Percentiles rank a stretch among this genome's conserved stretches.
Evolutionary conservation across 495 filamentous ascomycete genomes (phyloP).

Genomic region (Penicillium subrubescens): DNA sequence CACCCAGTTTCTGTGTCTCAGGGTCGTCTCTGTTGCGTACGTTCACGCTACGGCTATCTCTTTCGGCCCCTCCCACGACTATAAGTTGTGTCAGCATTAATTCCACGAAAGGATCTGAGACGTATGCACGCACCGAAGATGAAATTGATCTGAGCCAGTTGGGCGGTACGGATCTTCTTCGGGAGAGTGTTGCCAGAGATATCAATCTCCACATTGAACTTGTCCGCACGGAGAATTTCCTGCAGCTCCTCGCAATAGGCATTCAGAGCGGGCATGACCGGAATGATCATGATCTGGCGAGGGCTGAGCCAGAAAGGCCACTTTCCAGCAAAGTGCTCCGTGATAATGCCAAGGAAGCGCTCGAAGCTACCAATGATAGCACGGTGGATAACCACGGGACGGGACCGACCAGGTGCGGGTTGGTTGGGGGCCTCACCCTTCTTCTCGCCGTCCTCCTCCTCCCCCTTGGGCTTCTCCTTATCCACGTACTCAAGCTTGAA

Average conservation of each 20-base stretch:
- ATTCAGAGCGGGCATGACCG: slow-evolving; percentile 81
- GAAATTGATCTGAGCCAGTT: slow-evolving; percentile 86
- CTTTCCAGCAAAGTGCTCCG: slow-evolving; percentile 94
- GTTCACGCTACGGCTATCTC: slow-evolving; percentile 57
- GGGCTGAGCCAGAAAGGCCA: slow-evolving; percentile 99
- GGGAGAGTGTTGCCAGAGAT: slow-evolving; percentile 77
- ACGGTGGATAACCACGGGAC: slow-evolving; percentile 96
- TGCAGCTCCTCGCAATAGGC: slow-evolving; percentile 88
- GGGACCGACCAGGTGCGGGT: slow-evolving; percentile 69
- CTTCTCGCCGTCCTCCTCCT: slow-evolving; percentile 35
- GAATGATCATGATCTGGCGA: slow-evolving; percentile 87
- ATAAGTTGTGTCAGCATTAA: too few relatives aligned
- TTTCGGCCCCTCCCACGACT: too few relatives aligned
- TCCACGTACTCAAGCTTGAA: slow-evolving; percentile 86
- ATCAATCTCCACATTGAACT: slow-evolving; percentile 84
- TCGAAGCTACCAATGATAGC: slow-evolving; percentile 93
- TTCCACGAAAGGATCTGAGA: too few relatives aligned
- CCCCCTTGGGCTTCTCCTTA: slow-evolving; percentile 54
- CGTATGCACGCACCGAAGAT: slow-evolving; percentile 53
- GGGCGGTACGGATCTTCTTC: slow-evolving; percentile 23
- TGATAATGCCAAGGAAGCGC: slow-evolving; percentile 91
- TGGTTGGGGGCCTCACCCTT: slow-evolving; percentile 37
- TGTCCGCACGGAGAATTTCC: slow-evolving; percentile 47
- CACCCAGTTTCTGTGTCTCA: slow-evolving; percentile 73
- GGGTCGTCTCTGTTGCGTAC: slow-evolving; percentile 89